Evolutionary conservation across 495 filamentous ascomycete species (phyloP).

Genomic region (Rhypophila decipiens): DNA sequence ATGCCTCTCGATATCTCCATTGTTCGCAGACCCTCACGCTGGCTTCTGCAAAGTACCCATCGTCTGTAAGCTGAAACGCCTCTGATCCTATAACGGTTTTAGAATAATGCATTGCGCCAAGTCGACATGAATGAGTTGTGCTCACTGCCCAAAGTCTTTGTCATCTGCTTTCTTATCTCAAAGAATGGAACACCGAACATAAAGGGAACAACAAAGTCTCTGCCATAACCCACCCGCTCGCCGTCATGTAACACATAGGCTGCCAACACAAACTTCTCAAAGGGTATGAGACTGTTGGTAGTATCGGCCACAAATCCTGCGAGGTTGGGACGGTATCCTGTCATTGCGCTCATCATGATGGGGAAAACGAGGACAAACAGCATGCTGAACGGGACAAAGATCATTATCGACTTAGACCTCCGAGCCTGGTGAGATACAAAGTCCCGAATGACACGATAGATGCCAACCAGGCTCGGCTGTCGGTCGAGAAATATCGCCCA

Average conservation of each 20-base stretch:
- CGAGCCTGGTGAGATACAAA: neutral
- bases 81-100: neutral
- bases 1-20: too few species aligned
- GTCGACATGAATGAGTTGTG: too few species aligned
- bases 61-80: neutral
- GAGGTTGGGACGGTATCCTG: neutral
- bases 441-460: neutral
- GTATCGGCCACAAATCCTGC: neutral
- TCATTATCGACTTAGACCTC: neutral
- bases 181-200: neutral
- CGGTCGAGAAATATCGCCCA: slow-evolving; percentile 1
- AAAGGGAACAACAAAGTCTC: neutral
- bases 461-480: neutral
- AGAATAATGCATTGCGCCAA: neutral
- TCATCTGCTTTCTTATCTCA: too few species aligned
- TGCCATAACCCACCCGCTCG: neutral
- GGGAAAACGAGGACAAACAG: slow-evolving; percentile 3
- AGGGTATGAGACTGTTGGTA: neutral
- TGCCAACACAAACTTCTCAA: neutral
- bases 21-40: too few species aligned
- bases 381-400: neutral
- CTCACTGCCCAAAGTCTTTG: too few species aligned
- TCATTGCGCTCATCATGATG: neutral
- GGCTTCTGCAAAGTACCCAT: too few species aligned
- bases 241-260: slow-evolving; percentile 5